These are phyloP conservation scores for Tolypocladium nubicola DNA, from an alignment of 2,329 filamentous ascomycete species.

Conservation along the genomic window DNA sequence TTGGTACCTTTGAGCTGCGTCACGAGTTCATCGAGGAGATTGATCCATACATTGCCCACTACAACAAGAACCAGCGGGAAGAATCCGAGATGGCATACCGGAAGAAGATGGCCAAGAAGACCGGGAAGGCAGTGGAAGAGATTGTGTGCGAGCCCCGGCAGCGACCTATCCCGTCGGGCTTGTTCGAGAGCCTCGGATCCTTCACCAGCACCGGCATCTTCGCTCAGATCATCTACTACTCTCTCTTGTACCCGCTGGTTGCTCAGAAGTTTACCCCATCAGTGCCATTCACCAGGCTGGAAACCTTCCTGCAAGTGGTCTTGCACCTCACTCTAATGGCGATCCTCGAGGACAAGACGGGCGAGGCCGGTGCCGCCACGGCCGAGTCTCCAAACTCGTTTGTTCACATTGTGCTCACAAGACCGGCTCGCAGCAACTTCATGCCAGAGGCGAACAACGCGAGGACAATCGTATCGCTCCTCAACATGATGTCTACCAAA, in stretches of 20 bases:
- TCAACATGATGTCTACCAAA: slow-evolving; percentile 52
- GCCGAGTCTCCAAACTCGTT: slow-evolving; percentile 51
- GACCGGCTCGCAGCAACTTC: slow-evolving; percentile 50
- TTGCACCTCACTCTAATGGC: slow-evolving; percentile 81
- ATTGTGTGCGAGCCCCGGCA: slow-evolving; percentile 88
- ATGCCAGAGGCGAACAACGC: slow-evolving; percentile 43
- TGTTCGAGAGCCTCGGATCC: slow-evolving; percentile 63
- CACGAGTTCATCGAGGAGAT: slow-evolving; percentile 77
- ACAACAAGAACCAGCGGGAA: slow-evolving; percentile 92
- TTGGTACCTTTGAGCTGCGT: slow-evolving; percentile 88
- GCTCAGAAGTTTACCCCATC: slow-evolving; percentile 58
- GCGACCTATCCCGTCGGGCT: slow-evolving; percentile 61
- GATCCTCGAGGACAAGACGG: slow-evolving; percentile 66
- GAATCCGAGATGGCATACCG: slow-evolving; percentile 88
- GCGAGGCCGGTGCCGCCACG: slow-evolving; percentile 38
- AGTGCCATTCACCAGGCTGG: slow-evolving; percentile 72
- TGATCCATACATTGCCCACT: slow-evolving; percentile 93
- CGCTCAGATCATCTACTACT: slow-evolving; percentile 81
- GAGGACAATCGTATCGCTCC: slow-evolving; percentile 53
- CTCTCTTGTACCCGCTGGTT: slow-evolving; percentile 69
- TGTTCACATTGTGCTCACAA: slow-evolving; percentile 57
- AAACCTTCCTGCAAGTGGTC: slow-evolving; percentile 85
- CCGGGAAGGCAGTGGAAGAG: slow-evolving; percentile 68
- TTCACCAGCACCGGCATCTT: slow-evolving; percentile 84
- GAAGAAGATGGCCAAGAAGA: slow-evolving; percentile 77